Base-by-base conservation (phyloP, 352 stramenopile species). In the Phytophthora uliginosa region DNA sequence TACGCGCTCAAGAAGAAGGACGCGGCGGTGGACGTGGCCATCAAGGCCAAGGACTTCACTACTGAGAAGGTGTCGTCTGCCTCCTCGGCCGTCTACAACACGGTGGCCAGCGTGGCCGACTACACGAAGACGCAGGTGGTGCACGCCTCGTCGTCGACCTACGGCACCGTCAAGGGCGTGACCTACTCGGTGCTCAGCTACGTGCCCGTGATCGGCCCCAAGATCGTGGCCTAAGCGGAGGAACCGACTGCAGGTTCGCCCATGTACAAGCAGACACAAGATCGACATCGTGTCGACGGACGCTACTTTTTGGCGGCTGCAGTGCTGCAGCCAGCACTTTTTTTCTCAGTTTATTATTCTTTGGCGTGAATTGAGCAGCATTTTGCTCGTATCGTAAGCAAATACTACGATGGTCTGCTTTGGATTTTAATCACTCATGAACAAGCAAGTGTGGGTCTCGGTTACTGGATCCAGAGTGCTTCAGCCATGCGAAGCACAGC, bases 1-100 rank as follows among this genome's bases (percentile, higher is more conserved):
- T 89, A 76, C 63, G 77, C 85, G 18, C 63, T 93, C 4, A 76
- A 85, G 71, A 90, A 81, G 73, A 93, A 93, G 82, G 74, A 93
- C 67, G 60, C 67, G 3, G 82, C 73, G 4, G 73, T 89, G 18
- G 63, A 54, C 4, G 42, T 45, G 36, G 36, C 36, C 13, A 15
- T 15, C 13, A 50, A 50, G 42, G 42, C 42, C 42, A 50, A 50
- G 42, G 42, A 50, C 42, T 50, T 50, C 18, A 50, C 42, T 1
- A 50, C 42, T 7, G 42, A 50, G 42, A 50, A 50, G 42, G 42
- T 50, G 15, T 50, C 42, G 18, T 50, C 42, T 7, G 42, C 42
- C 18, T 50, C 42, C 5, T 50, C 42, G 17, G 42, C 42, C 18
- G 42, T 50, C 42, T 50, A 50, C 42, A 50, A 50, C 42, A 50